Evolutionary conservation across 352 stramenopile genomes (phyloP).

Genomic region (Albugo laibachii): DNA sequence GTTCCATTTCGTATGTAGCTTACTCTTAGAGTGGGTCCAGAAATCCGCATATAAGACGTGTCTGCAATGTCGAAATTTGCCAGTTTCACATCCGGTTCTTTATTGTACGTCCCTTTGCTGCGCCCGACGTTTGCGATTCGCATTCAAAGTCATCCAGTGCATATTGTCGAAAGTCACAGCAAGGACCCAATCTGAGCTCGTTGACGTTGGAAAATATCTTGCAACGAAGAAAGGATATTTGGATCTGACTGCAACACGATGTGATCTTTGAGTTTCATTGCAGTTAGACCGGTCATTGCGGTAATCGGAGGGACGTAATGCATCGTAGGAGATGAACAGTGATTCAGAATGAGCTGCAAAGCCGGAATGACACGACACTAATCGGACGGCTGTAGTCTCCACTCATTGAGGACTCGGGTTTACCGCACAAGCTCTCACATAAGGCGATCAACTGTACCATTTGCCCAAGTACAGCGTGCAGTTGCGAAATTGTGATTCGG

Average conservation of each 20-base stretch:
- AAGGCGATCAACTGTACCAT: conserved; percentile 4
- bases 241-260: not conserved
- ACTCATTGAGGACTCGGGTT: not conserved
- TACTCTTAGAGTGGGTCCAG: not conserved
- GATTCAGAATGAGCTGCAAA: conserved; percentile 4
- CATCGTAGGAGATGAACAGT: not conserved
- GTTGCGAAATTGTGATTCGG: conserved; percentile 4
- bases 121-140: not conserved
- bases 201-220: not conserved
- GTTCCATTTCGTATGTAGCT: not conserved
- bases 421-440: conserved; percentile 1
- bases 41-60: not conserved
- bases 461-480: not conserved
- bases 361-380: not conserved
- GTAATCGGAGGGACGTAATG: conserved; percentile 1
- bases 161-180: not conserved
- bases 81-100: not conserved
- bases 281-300: not conserved
- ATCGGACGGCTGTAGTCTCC: not conserved
- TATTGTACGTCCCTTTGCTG: not conserved
- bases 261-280: not conserved
- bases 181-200: not conserved
- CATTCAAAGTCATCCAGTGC: not conserved
- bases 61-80: not conserved
- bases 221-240: not conserved